Base-by-base conservation (phyloP, 2,329 filamentous ascomycete species). In the Talaromyces amestolkiae region DNA sequence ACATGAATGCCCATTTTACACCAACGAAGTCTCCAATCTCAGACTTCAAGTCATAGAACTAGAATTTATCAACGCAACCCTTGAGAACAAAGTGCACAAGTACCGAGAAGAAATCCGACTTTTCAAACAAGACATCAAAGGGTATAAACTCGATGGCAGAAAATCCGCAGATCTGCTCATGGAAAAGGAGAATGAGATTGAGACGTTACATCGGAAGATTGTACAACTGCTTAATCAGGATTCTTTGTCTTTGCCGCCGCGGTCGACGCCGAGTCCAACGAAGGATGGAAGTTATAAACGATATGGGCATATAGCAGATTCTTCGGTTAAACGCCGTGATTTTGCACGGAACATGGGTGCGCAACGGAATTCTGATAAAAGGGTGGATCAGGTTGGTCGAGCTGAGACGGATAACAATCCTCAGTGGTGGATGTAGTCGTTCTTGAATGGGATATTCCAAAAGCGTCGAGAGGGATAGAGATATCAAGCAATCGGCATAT, bases 101-200 rank as follows among this genome's bases (percentile, higher is more conserved):
- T 80, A 81, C 62, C 73, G 82, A 39, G 71, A 78, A n/a, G 81
- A 83, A 58, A 82, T 82, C 63, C 78, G 82, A 27, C 75, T 80
- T 59, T 82, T 81, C 73, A 83, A 82, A 69, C 75, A 83, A 35
- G 81, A 84, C 61, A 75, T 82, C 61, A 78, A 76, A 61, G 79
- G 79, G 17, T 83, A 82, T 72, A 81, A 78, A 68, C 76, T 77
- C 60, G 74, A 77, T 37, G 68, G 77, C 17, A 72, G 69, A 65
- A 70, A 66, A 8, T 73, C 72, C 5, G 69, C 72, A 17, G 60
- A 63, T 31, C 62, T 69, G 43, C 66, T 73, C 11, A 43, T 47
- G 45, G 69, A 71, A 35, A 69, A 68, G 33, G 67, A 71, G n/a
- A 69, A 71, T 6, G 70, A 74, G 58, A 72, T 79, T 45, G 68